Evolutionary conservation across 1,284 basidiomycete species (phyloP).

Genomic region (Sporisorium graminicola): DNA sequence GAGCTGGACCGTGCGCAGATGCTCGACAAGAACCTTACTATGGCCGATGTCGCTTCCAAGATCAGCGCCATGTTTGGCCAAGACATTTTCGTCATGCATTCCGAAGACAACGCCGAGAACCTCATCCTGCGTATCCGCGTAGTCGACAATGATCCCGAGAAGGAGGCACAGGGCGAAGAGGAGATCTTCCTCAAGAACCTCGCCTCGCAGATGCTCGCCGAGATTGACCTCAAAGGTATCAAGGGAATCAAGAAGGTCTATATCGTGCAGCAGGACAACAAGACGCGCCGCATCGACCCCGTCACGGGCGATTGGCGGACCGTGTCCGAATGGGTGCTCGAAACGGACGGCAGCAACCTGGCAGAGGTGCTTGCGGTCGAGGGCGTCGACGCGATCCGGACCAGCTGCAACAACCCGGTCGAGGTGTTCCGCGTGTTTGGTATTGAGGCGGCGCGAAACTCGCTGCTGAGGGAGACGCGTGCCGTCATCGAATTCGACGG

Average conservation of each 20-base stretch:
- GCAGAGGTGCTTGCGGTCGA: conserved; percentile 84
- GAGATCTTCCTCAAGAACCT: conserved; percentile 96
- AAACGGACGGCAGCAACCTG: conserved; percentile 84
- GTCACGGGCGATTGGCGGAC: conserved; percentile 66
- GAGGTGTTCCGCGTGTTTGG: conserved; percentile 97
- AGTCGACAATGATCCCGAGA: conserved; percentile 87
- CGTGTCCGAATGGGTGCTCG: conserved; percentile 87
- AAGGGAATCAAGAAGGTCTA: conserved; percentile 92
- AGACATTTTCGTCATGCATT: conserved; percentile 98
- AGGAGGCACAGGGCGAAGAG: conserved; percentile 93
- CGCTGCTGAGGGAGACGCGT: conserved; percentile 87
- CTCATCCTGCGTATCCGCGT: conserved; percentile 93
- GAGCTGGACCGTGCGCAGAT: conserved; percentile 97
- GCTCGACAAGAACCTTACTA: conserved; percentile 95
- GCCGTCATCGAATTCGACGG: conserved; percentile 97
- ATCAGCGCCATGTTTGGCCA: conserved; percentile 96
- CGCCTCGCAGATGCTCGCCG: conserved; percentile 95
- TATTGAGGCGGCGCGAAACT: conserved; percentile 95
- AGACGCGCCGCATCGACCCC: conserved; percentile 72
- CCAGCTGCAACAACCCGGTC: conserved; percentile 96
- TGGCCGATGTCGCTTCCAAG: conserved; percentile 93
- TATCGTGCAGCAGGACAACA: conserved; percentile 86
- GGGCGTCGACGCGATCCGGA: conserved; percentile 90
- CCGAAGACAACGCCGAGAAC: conserved; percentile 98
- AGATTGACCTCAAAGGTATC: conserved; percentile 91